Evolutionary conservation across 192 early-diverging fungal genomes (phyloP), one percentile per base, ranked within the genome.

Genomic region (Umbelopsis sp.): DNA sequence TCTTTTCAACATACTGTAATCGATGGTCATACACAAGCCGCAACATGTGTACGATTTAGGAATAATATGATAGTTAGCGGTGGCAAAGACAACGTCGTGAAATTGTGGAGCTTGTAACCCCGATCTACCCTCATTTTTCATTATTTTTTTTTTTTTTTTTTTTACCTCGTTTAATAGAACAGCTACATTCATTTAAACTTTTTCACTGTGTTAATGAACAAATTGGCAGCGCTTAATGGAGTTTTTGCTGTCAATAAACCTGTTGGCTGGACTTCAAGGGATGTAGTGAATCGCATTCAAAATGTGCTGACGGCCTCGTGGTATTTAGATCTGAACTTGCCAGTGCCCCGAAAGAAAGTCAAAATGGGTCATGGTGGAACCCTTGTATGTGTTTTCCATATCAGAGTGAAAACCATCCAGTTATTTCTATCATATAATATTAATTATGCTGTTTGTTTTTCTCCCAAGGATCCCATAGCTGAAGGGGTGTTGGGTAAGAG

Each of bases 1-100:
- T 83, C 87, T 8, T 89, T 92, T 71, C 90, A 92, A 74, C 88
- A 86, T 67, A 75, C 76, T 49, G 66, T 75, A 36, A 72, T 90
- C 69, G 71, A 80, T 44, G 74, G 82, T 74, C 75, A 90, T 75
- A 81, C 79, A 52, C 69, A 82, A 69, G 47, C 71, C 11, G 77
- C 76, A 32, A 70, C 85, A 54, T 75, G 80, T n/a, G 72, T 85
- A 49, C 74, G 77, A 62, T 75, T 82, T 66, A 81, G 77, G 25
- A 78, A 81, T 32, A 74, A 74, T 65, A 70, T 86, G n/a, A 71
- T 90, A 34, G 73, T 85, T 2, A 88, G 86, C 67, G 91, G 89
- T 32, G 88, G 89, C 4, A 74, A 77, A 67, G 88, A 89, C 53
- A 87, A 85, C 7, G 76, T 87, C 21, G 85, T 91, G 22, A 90